A percentile compares a stretch with the other conserved stretches of the same genome.
Conservation (phyloP, 2,329 filamentous ascomycete genomes). For the Colletotrichum lini region DNA sequence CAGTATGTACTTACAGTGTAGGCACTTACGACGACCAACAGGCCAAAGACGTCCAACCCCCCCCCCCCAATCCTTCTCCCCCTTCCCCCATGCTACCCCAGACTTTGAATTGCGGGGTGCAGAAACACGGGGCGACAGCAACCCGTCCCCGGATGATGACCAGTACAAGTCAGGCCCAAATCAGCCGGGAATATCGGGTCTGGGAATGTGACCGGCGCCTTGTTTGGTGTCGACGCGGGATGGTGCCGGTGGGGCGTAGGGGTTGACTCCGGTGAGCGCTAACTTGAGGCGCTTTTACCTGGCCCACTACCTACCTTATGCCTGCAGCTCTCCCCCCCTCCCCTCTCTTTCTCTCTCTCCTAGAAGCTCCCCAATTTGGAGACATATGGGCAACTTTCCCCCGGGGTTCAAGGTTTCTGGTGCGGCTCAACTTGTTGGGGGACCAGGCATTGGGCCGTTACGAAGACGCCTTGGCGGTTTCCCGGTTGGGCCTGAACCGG, state of each 20-base stretch:
- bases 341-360: no score
- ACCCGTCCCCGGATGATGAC: conserved; percentile 23
- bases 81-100: conserved; percentile 31
- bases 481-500: neutral
- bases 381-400: conserved; percentile 4
- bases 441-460: neutral
- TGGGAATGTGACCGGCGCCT: neutral
- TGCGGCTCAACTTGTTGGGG: conserved; percentile 22
- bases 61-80: no score
- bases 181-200: conserved; percentile 23
- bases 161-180: neutral
- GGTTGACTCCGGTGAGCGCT: conserved; percentile 13
- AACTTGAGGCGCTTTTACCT: no score
- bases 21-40: neutral
- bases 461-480: neutral
- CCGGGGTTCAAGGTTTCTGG: conserved; percentile 6
- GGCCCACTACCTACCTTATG: neutral
- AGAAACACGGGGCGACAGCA: conserved; percentile 30
- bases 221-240: neutral
- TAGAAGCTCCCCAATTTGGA: conserved; percentile 24
- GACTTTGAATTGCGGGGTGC: conserved; percentile 42
- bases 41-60: conserved; percentile 1
- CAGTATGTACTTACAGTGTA: no score
- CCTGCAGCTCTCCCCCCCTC: neutral
- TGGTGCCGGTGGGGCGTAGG: neutral